Conservation (phyloP, 2,329 filamentous ascomycete species). For the Lecanicillium sp. region DNA sequence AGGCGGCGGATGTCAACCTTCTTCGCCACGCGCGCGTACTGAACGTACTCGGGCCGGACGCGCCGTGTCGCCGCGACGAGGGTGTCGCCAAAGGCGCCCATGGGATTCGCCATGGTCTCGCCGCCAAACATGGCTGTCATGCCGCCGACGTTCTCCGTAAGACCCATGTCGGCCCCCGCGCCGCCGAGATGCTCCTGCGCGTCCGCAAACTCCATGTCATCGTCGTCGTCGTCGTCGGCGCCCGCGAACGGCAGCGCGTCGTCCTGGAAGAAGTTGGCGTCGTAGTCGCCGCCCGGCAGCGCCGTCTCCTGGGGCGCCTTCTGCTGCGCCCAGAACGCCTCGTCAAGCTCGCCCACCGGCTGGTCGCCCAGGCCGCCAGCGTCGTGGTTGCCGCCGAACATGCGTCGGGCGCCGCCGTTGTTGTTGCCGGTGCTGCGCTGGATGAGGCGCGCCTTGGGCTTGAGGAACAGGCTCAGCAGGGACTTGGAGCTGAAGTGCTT, state of each 20-base stretch:
- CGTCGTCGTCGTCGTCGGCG: constrained; percentile 54
- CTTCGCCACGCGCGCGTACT: constrained; percentile 64
- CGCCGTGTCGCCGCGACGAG: constrained; percentile 60
- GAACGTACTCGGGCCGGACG: constrained; percentile 61
- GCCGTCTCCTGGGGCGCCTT: constrained; percentile 57
- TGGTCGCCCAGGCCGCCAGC: constrained; percentile 38
- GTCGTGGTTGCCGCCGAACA: constrained; percentile 37
- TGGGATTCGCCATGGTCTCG: constrained; percentile 38
- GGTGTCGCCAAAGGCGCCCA: constrained; percentile 56
- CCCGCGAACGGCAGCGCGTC: constrained; percentile 66
- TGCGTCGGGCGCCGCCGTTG: constrained; percentile 34
- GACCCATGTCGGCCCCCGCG: constrained; percentile 42
- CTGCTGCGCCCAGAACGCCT: constrained; percentile 86
- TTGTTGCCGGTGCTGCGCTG: constrained; percentile 52
- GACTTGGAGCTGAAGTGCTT: constrained; percentile 97
- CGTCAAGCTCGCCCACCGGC: constrained; percentile 76
- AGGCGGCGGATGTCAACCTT: constrained; percentile 64
- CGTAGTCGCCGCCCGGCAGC: constrained; percentile 71
- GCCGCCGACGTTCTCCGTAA: constrained; percentile 41
- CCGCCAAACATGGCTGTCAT: constrained; percentile 45
- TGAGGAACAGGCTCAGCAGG: constrained; percentile 83
- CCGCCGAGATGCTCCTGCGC: constrained; percentile 67
- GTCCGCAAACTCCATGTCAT: constrained; percentile 71
- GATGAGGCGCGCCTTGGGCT: constrained; percentile 82
- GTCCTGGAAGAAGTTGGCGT: constrained; percentile 96